These are phyloP conservation scores for Ciborinia camelliae DNA, from an alignment of 2,329 filamentous ascomycete genomes.

Conservation along the genomic window DNA sequence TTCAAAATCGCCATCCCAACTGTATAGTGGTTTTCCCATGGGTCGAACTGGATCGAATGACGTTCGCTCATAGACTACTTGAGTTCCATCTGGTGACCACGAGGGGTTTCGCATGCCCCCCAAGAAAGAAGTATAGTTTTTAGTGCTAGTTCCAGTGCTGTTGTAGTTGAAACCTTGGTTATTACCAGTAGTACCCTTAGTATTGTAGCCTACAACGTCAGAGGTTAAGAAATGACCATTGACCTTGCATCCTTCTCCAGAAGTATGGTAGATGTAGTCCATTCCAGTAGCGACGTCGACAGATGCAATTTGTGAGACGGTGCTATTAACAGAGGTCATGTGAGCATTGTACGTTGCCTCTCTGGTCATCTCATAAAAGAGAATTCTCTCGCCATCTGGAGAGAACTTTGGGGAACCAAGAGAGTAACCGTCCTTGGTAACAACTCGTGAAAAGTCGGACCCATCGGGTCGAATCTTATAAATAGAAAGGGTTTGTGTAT, in stretches of 20 bases:
- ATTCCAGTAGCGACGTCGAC: conserved; percentile 42
- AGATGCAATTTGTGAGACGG: conserved; percentile 37
- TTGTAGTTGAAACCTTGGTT: conserved; percentile 28
- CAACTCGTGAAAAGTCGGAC: conserved; percentile 39
- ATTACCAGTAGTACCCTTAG: conserved; percentile 19
- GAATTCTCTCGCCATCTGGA: conserved; percentile 38
- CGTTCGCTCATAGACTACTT: conserved; percentile 30
- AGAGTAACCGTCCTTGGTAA: conserved; percentile 38
- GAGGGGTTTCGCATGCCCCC: conserved; percentile 25
- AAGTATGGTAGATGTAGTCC: conserved; percentile 35
- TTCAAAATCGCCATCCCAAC: conserved; percentile 42
- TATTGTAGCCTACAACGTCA: conserved; percentile 24
- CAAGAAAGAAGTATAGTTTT: conserved; percentile 15
- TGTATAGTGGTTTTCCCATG: conserved; percentile 40
- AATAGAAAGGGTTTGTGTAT: conserved; percentile 42
- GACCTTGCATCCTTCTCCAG: conserved; percentile 24
- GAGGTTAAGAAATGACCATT: conserved; percentile 21
- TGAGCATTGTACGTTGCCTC: conserved; percentile 42
- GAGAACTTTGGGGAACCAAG: conserved; percentile 43
- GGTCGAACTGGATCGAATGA: conserved; percentile 36
- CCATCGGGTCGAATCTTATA: conserved; percentile 42
- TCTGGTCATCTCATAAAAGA: conserved; percentile 42
- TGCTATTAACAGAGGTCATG: conserved; percentile 26
- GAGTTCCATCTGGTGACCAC: conserved; percentile 29
- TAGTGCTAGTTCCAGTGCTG: not conserved